Evolutionary conservation across 2,329 filamentous ascomycete genomes (phyloP).

Genomic region (Didymella sp.): DNA sequence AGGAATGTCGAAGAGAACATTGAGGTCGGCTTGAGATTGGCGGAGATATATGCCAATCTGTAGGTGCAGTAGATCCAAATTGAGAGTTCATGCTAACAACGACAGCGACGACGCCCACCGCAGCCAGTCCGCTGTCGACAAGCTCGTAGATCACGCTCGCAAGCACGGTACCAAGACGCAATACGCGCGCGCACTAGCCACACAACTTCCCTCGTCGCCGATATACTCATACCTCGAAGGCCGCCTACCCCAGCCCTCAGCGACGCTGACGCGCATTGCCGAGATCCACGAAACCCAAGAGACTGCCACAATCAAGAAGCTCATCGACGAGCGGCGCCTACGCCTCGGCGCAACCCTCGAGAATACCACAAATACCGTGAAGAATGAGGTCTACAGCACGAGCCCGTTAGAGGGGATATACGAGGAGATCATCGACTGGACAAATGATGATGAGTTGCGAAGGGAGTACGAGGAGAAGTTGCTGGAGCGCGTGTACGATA

Average conservation of each 20-base stretch:
- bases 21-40: conserved; percentile 73
- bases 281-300: conserved; percentile 86
- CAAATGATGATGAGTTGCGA: conserved; percentile 81
- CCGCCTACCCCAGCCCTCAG: conserved; percentile 76
- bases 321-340: conserved; percentile 88
- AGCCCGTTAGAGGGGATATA: conserved; percentile 85
- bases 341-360: conserved; percentile 82
- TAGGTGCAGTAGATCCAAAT: conserved; percentile 4
- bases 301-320: conserved; percentile 84
- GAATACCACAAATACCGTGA: conserved; percentile 86
- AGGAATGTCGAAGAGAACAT: conserved; percentile 77
- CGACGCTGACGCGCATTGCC: conserved; percentile 81
- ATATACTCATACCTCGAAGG: conserved; percentile 86
- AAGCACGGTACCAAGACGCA: conserved; percentile 74
- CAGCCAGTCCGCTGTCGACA: conserved; percentile 73
- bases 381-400: conserved; percentile 77
- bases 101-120: conserved; percentile 63
- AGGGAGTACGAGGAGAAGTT: conserved; percentile 91
- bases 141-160: conserved; percentile 77
- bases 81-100: conserved; percentile 15
- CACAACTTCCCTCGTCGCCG: conserved; percentile 80
- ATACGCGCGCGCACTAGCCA: conserved; percentile 75
- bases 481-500: conserved; percentile 79
- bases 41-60: conserved; percentile 70
- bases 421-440: conserved; percentile 86